phyloP scores from a whole-genome alignment of 768 basidiomycete genomes.

The Amanita thiersii region DNA sequence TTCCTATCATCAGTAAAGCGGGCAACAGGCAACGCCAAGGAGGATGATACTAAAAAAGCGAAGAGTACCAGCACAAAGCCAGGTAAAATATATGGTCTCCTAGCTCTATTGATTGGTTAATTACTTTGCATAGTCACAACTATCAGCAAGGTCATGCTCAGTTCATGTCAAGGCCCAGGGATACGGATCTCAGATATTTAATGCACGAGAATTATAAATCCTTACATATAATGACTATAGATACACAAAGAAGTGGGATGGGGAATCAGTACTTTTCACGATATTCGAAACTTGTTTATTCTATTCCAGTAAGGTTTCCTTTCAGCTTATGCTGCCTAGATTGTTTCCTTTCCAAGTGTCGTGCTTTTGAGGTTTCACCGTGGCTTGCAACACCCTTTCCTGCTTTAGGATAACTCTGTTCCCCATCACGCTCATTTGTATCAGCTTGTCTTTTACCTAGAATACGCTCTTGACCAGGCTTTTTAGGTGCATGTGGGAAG shows the following conservation, averaged over 20 bases:
- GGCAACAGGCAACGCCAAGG: conserved; percentile 63
- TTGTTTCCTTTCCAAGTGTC: too few relatives aligned
- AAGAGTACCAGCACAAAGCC: conserved; percentile 39
- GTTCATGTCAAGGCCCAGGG: conserved; percentile 82
- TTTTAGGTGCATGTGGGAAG: conserved; percentile 87
- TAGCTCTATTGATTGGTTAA: conserved; percentile 4
- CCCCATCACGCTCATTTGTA: not conserved
- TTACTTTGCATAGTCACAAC: conserved; percentile 44
- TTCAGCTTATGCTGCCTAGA: not conserved
- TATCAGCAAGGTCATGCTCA: conserved; percentile 77
- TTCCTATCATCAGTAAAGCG: conserved; percentile 70
- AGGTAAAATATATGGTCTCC: conserved; percentile 24
- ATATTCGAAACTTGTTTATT: not conserved
- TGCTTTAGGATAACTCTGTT: not conserved
- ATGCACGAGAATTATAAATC: not conserved
- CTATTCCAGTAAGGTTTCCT: not conserved
- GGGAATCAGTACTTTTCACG: not conserved
- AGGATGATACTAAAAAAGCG: conserved; percentile 35
- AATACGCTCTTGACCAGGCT: conserved; percentile 57
- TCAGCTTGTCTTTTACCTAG: conserved; percentile 19
- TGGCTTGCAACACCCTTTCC: not conserved
- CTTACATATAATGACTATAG: not conserved
- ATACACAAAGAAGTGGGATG: not conserved
- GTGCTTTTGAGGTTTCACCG: not conserved
- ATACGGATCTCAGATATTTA: conserved; percentile 79